phyloP scores from a whole-genome alignment of 768 basidiomycete genomes.

The Coprinellus micaceus region DNA sequence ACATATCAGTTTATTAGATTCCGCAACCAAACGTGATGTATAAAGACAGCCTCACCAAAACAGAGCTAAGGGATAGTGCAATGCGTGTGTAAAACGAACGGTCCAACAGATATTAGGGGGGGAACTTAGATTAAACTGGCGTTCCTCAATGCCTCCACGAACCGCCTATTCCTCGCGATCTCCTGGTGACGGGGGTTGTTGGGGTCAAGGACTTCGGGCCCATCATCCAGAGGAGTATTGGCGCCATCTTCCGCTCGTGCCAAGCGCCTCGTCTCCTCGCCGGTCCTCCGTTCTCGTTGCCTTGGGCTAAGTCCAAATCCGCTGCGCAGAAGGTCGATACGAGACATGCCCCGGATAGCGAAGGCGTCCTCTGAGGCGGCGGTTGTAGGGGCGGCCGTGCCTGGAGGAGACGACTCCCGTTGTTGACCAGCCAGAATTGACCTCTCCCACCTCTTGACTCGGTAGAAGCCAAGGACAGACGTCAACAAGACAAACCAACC shows the following conservation, averaged over 20 bases:
- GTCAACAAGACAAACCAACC: slow-evolving; percentile 62
- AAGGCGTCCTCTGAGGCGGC: slow-evolving; percentile 36
- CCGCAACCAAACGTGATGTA: background rate
- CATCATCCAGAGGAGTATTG: background rate
- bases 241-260: slow-evolving; percentile 30
- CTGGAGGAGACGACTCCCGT: slow-evolving; percentile 9
- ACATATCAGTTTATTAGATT: background rate
- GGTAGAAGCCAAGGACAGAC: slow-evolving; percentile 86
- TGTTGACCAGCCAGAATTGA: slow-evolving; percentile 63
- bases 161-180: slow-evolving; percentile 48
- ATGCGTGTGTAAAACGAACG: background rate
- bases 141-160: slow-evolving; percentile 57
- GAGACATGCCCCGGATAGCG: slow-evolving; percentile 35
- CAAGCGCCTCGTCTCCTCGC: slow-evolving; percentile 25
- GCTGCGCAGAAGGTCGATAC: slow-evolving; percentile 39
- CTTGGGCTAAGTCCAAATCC: slow-evolving; percentile 40
- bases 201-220: slow-evolving; percentile 21
- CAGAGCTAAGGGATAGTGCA: slow-evolving; percentile 1
- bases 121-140: slow-evolving; percentile 56
- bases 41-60: background rate
- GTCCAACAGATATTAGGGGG: background rate
- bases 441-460: slow-evolving; percentile 85
- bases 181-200: slow-evolving; percentile 42
- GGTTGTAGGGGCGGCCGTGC: slow-evolving; percentile 17
- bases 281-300: slow-evolving; percentile 19